These are phyloP conservation scores for Penicillium capsulatum DNA, from an alignment of 2,329 filamentous ascomycete genomes.

Conservation along the genomic window DNA sequence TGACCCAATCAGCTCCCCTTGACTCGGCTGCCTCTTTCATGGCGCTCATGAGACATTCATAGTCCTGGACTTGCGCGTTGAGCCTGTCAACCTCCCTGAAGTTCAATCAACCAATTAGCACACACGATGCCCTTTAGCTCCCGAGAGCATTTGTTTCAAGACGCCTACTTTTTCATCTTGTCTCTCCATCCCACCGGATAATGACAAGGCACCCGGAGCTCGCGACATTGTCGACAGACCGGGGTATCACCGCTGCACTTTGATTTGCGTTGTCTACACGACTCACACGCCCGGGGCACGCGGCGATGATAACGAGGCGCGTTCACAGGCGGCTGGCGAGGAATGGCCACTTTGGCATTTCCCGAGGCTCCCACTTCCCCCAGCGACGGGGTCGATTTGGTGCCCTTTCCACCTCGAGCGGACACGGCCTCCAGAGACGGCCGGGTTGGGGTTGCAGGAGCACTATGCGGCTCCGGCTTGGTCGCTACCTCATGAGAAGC, in stretches of 20 bases:
- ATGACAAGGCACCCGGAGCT: conserved; percentile 32
- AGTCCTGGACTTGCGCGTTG: conserved; percentile 31
- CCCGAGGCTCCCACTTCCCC: conserved; percentile 1
- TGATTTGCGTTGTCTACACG: conserved; percentile 39
- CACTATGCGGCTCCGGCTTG: conserved; percentile 13
- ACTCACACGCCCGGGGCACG: conserved; percentile 34
- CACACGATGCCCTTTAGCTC: conserved; percentile 29
- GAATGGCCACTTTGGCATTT: conserved; percentile 28
- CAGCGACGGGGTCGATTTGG: conserved; percentile 9
- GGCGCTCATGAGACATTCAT: conserved; percentile 39
- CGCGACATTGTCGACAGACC: conserved; percentile 36
- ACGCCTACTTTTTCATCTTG: conserved; percentile 34
- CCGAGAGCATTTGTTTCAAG: conserved; percentile 27
- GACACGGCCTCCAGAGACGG: conserved; percentile 3
- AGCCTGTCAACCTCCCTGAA: conserved; percentile 34
- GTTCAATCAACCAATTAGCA: conserved; percentile 6
- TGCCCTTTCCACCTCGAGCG: conserved; percentile 4
- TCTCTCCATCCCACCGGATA: conserved; percentile 41
- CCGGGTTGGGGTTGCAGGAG: conserved; percentile 13
- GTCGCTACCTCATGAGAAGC: conserved; percentile 7
- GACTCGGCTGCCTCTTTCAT: conserved; percentile 32
- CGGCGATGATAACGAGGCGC: conserved; percentile 21
- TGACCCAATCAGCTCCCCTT: conserved; percentile 35
- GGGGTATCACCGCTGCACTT: conserved; percentile 40
- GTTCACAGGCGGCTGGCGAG: conserved; percentile 26